Conservation (phyloP, 768 basidiomycete species). For the Termitomyces sp. region DNA sequence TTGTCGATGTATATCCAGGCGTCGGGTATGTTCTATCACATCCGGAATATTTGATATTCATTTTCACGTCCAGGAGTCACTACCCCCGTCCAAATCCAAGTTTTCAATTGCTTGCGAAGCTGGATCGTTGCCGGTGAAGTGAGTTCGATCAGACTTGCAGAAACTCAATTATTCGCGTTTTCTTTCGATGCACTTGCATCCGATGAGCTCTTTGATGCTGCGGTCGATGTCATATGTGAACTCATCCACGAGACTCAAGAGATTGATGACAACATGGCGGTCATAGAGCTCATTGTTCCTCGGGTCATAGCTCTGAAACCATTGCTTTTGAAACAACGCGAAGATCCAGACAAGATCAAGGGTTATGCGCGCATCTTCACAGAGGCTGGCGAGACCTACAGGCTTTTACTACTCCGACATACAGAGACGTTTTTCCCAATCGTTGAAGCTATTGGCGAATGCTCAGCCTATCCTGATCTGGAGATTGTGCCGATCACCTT, state of each 20-base stretch:
- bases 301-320: slow-evolving; percentile 75
- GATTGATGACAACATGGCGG: slow-evolving; percentile 87
- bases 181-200: slow-evolving; percentile 82
- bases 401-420: slow-evolving; percentile 82
- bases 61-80: slow-evolving; percentile 66
- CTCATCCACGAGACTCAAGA: slow-evolving; percentile 98
- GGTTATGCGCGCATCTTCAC: slow-evolving; percentile 90
- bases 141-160: slow-evolving; percentile 55
- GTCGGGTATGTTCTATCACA: slow-evolving; percentile 52
- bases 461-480: slow-evolving; percentile 89
- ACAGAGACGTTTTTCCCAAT: slow-evolving; percentile 92
- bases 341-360: slow-evolving; percentile 86
- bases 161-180: slow-evolving; percentile 77
- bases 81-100: slow-evolving; percentile 67
- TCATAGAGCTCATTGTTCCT: slow-evolving; percentile 87
- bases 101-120: slow-evolving; percentile 81
- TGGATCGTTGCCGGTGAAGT: slow-evolving; percentile 93
- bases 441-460: slow-evolving; percentile 91
- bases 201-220: slow-evolving; percentile 89
- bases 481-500: slow-evolving; percentile 98
- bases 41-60: not conserved
- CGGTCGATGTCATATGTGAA: slow-evolving; percentile 90
- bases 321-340: slow-evolving; percentile 54
- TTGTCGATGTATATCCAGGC: slow-evolving; percentile 89
- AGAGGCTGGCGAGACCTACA: slow-evolving; percentile 98